Evolutionary conservation across 1,139 yeast genomes (phyloP), one percentile per base, ranked within the genome.

Genomic region (Hemisphaericaspora xylanilytica): DNA sequence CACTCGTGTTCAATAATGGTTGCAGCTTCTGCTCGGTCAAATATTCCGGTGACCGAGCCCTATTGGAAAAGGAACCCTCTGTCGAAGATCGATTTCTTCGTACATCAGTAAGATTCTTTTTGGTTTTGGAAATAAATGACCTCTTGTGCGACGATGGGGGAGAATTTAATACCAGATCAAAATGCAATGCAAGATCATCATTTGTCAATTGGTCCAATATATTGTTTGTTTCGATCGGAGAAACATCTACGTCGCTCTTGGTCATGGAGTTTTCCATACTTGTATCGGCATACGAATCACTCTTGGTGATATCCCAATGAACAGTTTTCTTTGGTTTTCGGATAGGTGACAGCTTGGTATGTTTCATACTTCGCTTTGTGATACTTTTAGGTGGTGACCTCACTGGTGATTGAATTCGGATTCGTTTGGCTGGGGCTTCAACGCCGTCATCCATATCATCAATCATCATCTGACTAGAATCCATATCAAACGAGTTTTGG

Each of bases 91-190:
- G 32, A 18, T 18, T 29, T n/a, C 22, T 29, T 10, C 24, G 18
- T 29, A 29, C 13, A 29, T 29, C 24, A 16, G 20, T 12, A n/a
- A 29, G 32, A 11, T 11, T 14, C 12, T 29, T 17, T 18, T 12
- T 29, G 12, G 16, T 18, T 7, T 29, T 17, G 18, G 32, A 24
- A 11, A n/a, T n/a, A 17, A 18, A 17, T 4, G 24, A 7, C n/a
- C 14, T 29, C 10, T 8, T 7, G 12, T 18, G 5, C 11, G 17
- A 9, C 5, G 13, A 4, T 4, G 71, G 67, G 3, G 73, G 72
- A 4, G 71, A 60, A 28, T 58, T 61, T 5, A 63, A 45, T 8
- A 48, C 42, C 1, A 67, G 62, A 42, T 65, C 62, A 41, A 63
- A 62, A 27, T 51, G 49, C 5, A 67, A 40, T 36, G 59, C 69